Conservation (phyloP, 805 yeast species). For the Ogataea sp. region DNA sequence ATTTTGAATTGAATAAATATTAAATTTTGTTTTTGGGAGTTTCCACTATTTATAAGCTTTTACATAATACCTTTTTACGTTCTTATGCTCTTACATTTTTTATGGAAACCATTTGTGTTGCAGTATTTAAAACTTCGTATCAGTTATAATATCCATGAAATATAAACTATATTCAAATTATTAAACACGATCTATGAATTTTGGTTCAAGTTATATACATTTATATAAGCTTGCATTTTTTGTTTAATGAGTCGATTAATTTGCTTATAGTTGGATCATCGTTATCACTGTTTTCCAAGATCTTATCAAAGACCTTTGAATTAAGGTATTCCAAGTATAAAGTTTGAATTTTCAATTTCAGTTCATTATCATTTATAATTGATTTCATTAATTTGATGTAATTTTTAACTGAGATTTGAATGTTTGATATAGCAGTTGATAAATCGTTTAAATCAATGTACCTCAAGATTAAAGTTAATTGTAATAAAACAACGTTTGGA, state of each 20-base stretch:
- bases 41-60: not conserved
- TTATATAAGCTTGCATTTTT: constrained; percentile 7
- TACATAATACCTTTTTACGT: no score
- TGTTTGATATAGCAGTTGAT: constrained; percentile 27
- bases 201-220: no score
- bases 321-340: constrained; percentile 25
- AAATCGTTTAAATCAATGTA: constrained; percentile 34
- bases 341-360: constrained; percentile 22
- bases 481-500: constrained; percentile 35
- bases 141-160: no score
- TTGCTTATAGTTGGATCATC: constrained; percentile 9
- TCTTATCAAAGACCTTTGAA: constrained; percentile 14
- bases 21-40: not conserved
- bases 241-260: constrained; percentile 16
- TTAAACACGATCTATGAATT: no score
- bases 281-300: no score
- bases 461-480: constrained; percentile 63
- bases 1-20: no score
- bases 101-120: no score
- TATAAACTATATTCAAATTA: no score
- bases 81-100: no score
- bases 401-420: constrained; percentile 66
- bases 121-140: no score
- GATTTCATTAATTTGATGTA: constrained; percentile 43
- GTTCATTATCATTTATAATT: constrained; percentile 26